phyloP scores from a whole-genome alignment of 345 rosid species.

The Salix viminalis region DNA sequence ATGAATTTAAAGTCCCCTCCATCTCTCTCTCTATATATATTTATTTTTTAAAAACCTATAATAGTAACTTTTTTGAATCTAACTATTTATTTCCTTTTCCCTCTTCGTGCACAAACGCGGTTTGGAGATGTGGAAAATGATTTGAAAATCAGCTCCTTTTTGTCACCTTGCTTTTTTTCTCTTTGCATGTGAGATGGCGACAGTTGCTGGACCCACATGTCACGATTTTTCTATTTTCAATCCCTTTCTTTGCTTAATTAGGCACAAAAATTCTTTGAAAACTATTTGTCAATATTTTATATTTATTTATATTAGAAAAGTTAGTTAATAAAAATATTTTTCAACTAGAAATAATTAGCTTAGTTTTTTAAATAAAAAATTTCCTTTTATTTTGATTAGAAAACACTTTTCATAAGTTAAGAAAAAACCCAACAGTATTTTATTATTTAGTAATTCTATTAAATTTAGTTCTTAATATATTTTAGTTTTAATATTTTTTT shows the following conservation, averaged over 20 bases:
- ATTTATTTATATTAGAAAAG: no score
- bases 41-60: background rate
- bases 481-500: no score
- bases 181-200: conserved; percentile 23
- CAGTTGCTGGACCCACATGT: conserved; percentile 19
- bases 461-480: no score
- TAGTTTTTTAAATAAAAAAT: no score
- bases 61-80: background rate
- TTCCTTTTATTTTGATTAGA: no score
- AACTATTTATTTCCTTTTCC: background rate
- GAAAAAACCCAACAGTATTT: no score
- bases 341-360: no score
- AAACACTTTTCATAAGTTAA: no score
- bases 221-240: background rate
- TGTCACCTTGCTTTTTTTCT: background rate
- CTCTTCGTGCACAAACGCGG: conserved; percentile 13
- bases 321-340: no score
- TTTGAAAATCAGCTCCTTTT: conserved; percentile 4
- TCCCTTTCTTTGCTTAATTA: background rate
- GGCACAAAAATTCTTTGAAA: no score
- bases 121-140: conserved; percentile 8
- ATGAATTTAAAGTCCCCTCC: background rate
- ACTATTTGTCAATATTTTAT: no score
- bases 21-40: background rate
- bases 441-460: no score